Base-by-base conservation (phyloP, 331 rosid genomes). In the Malus hybrid region DNA sequence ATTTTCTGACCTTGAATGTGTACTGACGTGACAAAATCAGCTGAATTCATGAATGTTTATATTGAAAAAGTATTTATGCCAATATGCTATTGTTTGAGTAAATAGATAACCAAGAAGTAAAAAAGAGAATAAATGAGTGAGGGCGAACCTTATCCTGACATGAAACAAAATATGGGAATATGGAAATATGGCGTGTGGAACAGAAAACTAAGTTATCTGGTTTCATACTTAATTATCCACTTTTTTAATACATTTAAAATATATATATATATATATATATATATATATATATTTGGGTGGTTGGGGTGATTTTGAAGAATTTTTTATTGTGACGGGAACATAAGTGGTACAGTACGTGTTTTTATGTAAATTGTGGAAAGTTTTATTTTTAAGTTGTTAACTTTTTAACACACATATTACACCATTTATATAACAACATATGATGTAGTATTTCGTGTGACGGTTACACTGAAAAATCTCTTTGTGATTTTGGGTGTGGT, bases 121-220 rank as follows among this genome's bases (percentile, higher is more conserved):
- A 52, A 29, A 9, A 39, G 33, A 65, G 80, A 78, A 84, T 73
- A 81, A 83, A 57, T 67, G 20, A 78, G 79, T 20, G 69, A 65
- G 66, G 22, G 10, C 20, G 24, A 71, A 55, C 73, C 83, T 83
- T 79, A 83, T 79, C 84, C 81, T 66, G 79, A 48, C 48, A 33
- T 33, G 67, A 69, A 33, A 18, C 6, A 62, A 16, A 77, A 28
- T 62, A 20, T 22, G 52, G 54, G 46, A 44, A 32, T 75, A 52
- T 16, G 20, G 4, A 1, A 48, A 1, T 5, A 5, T 14, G 66
- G 79, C 0, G 67, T 46, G 13, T 74, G 24, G 55, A 69, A 60
- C 19, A 70, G 77, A 75, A 80, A 54, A 69, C 76, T 52, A 64
- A n/a, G 19, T 80, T 80, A 80, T 80, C 80, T 69, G 27, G 6